Percentiles rank a stretch among this genome's conserved stretches.
These are phyloP conservation scores for Pichia heedii DNA, from an alignment of 805 yeast species.

Conservation along the genomic window DNA sequence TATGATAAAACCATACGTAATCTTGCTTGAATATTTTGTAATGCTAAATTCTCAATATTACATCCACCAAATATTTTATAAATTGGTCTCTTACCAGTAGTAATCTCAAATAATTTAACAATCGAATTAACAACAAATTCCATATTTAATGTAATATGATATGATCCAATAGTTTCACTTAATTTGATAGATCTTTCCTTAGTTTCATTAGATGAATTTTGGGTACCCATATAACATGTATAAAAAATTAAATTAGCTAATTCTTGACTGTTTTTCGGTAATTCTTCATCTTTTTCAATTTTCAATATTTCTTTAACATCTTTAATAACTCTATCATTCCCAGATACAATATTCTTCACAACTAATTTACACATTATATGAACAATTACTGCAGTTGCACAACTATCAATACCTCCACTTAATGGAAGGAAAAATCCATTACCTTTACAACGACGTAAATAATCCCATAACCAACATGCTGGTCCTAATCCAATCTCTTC, in stretches of 20 bases:
- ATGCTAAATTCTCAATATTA: conserved; percentile 81
- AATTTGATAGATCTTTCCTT: conserved; percentile 71
- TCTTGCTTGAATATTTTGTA: conserved; percentile 96
- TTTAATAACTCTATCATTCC: conserved; percentile 62
- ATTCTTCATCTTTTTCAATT: conserved; percentile 27
- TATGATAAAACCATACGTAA: conserved; percentile 91
- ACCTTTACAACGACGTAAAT: conserved; percentile 79
- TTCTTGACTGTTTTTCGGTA: conserved; percentile 68
- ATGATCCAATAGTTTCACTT: conserved; percentile 71
- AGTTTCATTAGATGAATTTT: conserved; percentile 84
- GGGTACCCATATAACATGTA: conserved; percentile 93
- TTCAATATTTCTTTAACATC: conserved; percentile 70
- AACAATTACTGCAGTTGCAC: conserved; percentile 94
- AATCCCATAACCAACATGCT: conserved; percentile 99
- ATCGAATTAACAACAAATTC: conserved; percentile 73
- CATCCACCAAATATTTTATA: conserved; percentile 93
- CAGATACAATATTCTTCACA: conserved; percentile 54
- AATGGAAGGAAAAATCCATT: conserved; percentile 90
- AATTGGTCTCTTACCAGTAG: conserved; percentile 84
- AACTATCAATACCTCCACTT: conserved; percentile 96
- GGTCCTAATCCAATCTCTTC: conserved; percentile 98
- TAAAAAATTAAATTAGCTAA: conserved; percentile 71
- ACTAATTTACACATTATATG: conserved; percentile 91
- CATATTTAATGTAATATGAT: conserved; percentile 89
- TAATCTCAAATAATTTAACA: conserved; percentile 67